Conservation (phyloP, 108 stramenopile species). For the Ochromonas danica region DNA sequence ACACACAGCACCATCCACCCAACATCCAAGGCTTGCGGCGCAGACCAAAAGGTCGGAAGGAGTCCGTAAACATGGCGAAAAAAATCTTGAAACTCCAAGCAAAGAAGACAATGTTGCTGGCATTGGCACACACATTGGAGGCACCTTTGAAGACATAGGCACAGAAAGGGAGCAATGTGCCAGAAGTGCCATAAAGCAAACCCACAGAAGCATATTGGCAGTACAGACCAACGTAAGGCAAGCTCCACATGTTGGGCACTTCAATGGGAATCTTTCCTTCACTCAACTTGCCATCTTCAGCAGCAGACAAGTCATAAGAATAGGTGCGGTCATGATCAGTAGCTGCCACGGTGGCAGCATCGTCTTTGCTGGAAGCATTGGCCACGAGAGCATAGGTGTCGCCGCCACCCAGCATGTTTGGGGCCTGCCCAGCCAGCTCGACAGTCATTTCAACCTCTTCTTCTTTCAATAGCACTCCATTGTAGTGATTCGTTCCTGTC, state of each 20-base stretch:
- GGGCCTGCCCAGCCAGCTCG: too few relatives aligned
- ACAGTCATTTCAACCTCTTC: too few relatives aligned
- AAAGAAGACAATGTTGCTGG: conserved; percentile 10
- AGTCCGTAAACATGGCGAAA: conserved; percentile 7
- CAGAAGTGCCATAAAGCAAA: not conserved
- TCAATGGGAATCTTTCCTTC: too few relatives aligned
- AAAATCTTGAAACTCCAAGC: conserved; percentile 19
- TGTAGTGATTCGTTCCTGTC: too few relatives aligned
- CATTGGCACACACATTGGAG: conserved; percentile 12
- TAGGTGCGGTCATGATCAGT: too few relatives aligned
- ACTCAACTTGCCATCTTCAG: too few relatives aligned
- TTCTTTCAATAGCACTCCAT: too few relatives aligned
- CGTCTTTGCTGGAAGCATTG: too few relatives aligned
- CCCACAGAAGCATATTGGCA: conserved; percentile 18
- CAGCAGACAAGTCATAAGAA: too few relatives aligned
- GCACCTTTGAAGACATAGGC: not conserved
- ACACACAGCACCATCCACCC: conserved; percentile 5
- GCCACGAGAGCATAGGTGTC: too few relatives aligned
- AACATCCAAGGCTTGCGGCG: conserved; percentile 16
- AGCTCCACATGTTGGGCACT: conserved; percentile 5
- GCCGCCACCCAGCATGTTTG: too few relatives aligned
- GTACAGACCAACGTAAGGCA: not conserved
- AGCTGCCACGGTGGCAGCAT: too few relatives aligned
- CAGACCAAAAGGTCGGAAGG: conserved; percentile 10
- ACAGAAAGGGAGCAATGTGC: conserved; percentile 5